Percentiles rank a stretch among this genome's conserved stretches.
Evolutionary conservation across 2,329 filamentous ascomycete species (phyloP).

Genomic region (Metarhizium robertsii): DNA sequence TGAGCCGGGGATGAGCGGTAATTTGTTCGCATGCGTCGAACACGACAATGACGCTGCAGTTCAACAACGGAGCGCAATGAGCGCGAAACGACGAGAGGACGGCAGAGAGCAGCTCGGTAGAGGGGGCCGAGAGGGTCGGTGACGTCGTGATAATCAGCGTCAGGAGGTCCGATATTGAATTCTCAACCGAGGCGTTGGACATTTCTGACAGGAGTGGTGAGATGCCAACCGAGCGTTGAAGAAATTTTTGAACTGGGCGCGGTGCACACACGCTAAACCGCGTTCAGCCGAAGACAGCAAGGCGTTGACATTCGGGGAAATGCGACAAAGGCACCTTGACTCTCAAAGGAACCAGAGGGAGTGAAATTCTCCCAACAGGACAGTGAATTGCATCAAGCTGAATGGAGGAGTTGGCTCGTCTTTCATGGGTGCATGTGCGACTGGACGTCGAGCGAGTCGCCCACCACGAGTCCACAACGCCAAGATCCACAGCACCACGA

Average conservation of each 20-base stretch:
- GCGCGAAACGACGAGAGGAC: slow-evolving; percentile 35
- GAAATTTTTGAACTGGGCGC: neutral
- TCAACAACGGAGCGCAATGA: slow-evolving; percentile 30
- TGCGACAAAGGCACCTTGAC: no score
- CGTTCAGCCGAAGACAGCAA: neutral
- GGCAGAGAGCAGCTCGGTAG: slow-evolving; percentile 38
- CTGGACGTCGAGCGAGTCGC: no score
- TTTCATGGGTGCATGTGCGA: no score
- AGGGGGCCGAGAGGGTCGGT: slow-evolving; percentile 43
- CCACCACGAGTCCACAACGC: no score
- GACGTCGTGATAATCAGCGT: slow-evolving; percentile 43
- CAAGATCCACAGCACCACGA: no score
- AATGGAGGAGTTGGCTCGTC: no score
- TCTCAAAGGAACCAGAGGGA: no score
- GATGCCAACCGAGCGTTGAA: neutral
- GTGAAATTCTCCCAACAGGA: no score
- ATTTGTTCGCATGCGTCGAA: slow-evolving; percentile 44
- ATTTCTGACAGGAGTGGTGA: neutral
- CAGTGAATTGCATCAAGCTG: no score
- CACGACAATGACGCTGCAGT: slow-evolving; percentile 38
- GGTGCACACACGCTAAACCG: neutral
- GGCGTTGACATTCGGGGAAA: no score
- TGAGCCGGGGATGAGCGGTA: slow-evolving; percentile 32
- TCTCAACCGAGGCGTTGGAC: neutral
- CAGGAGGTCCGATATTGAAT: neutral